Conservation (phyloP, 179 eudicot genomes). For the Heliamphora pulchella region DNA sequence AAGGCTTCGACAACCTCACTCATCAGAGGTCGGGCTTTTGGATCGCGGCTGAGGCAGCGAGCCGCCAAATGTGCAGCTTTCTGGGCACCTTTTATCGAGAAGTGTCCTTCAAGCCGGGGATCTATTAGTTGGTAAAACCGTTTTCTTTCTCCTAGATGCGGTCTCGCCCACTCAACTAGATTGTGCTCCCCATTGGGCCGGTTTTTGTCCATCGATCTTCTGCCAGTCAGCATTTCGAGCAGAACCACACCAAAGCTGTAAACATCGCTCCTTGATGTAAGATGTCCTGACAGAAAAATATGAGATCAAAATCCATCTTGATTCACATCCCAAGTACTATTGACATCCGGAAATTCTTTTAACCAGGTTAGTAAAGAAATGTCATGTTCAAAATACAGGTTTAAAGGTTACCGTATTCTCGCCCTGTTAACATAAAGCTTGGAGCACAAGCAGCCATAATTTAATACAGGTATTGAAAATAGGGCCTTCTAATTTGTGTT, state of each 20-base stretch:
- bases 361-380: too few relatives aligned
- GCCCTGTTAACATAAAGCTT: too few relatives aligned
- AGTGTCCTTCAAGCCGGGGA: slow-evolving; percentile 75
- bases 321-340: too few relatives aligned
- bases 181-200: slow-evolving; percentile 58
- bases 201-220: slow-evolving; percentile 51
- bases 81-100: slow-evolving; percentile 57
- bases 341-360: too few relatives aligned
- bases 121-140: slow-evolving; percentile 63
- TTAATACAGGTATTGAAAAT: too few relatives aligned
- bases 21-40: slow-evolving; percentile 72
- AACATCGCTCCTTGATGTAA: slow-evolving; percentile 78
- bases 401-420: too few relatives aligned
- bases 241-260: slow-evolving; percentile 85
- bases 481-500: too few relatives aligned
- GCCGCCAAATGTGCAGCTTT: slow-evolving; percentile 61
- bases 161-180: slow-evolving; percentile 72
- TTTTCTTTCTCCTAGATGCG: slow-evolving; percentile 51
- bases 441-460: too few relatives aligned
- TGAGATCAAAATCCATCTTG: too few relatives aligned
- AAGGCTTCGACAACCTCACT: slow-evolving; percentile 50
- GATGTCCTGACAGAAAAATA: slow-evolving; percentile 46
- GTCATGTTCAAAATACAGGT: too few relatives aligned
- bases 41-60: slow-evolving; percentile 67
- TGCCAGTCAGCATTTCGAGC: slow-evolving; percentile 65